Base-by-base conservation (phyloP, 305 asterid genomes). In the Plantago coronopus region DNA sequence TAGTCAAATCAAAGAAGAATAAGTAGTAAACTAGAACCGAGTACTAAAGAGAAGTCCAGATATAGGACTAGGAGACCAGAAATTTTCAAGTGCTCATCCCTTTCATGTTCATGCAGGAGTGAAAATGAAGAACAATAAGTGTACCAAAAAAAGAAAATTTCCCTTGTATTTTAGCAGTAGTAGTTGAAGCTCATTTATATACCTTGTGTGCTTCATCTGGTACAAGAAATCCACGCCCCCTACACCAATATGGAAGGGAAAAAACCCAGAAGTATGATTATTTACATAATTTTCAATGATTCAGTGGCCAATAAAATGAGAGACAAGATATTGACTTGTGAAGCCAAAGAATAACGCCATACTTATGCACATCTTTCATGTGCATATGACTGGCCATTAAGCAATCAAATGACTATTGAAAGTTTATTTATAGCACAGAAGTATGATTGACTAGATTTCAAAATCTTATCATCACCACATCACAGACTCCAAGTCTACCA, bases 201-300 rank as follows among this genome's bases (percentile, higher is more conserved):
- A 82, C 96, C 96, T 85, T 63, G 43, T 81, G 72, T 37, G 81
- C 96, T 65, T 83, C 96, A 67, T 85, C 87, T 48, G 87, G 86
- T 74, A 63, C 84, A 76, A 88, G 89, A 68, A 76, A 88, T 64
- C 96, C 94, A 67, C 76, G 83, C 17, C 84, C 94, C 96, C 96
- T 88, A 74, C 54, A 47, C 66, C 77, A 72, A 64, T 43, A 59
- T 48, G 61, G 65, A 70, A 31, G 38, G 43, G 46, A 62, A 69
- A 57, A 51, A 55, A 54, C 57, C 14, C 48, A 75, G 38, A 34
- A 61, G 27, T 63, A 75, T 53, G 34, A 55, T 59, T 31, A 31
- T 31, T 0, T 31, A 31, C 1, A 31, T 3, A 31, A 31, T 9
- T 9, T 31, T 31, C 38, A 31, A 31, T 31, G 7, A 31, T 7